phyloP scores from a whole-genome alignment of 2,329 filamentous ascomycete species.

The Clonostachys chloroleuca region DNA sequence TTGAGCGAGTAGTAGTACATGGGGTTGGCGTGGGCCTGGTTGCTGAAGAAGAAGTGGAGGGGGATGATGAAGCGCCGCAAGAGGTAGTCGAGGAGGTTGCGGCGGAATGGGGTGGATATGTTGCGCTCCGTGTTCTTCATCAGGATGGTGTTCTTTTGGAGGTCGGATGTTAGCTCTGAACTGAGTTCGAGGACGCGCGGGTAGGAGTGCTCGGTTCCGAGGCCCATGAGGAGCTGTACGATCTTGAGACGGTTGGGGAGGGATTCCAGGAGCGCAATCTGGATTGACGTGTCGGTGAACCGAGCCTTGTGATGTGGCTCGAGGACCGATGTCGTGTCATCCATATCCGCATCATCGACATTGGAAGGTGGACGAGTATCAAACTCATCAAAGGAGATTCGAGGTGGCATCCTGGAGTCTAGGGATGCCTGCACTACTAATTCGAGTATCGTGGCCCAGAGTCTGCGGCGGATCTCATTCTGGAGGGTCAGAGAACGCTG shows the following conservation, averaged over 20 bases:
- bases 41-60: slow-evolving; percentile 45
- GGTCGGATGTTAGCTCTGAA: slow-evolving; percentile 19
- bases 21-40: slow-evolving; percentile 33
- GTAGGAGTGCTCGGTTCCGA: slow-evolving; percentile 25
- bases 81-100: slow-evolving; percentile 45
- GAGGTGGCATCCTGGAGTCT: slow-evolving; percentile 30
- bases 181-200: slow-evolving; percentile 23
- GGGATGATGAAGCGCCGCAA: slow-evolving; percentile 50
- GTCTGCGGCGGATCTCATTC: slow-evolving; percentile 30
- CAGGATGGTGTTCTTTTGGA: neutral
- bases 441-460: slow-evolving; percentile 38
- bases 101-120: slow-evolving; percentile 24
- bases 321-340: slow-evolving; percentile 8
- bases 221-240: slow-evolving; percentile 23
- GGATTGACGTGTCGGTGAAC: slow-evolving; percentile 23
- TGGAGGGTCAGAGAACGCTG: slow-evolving; percentile 21
- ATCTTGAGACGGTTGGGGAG: slow-evolving; percentile 26
- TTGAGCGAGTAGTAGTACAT: slow-evolving; percentile 45
- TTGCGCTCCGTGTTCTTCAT: slow-evolving; percentile 4
- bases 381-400: slow-evolving; percentile 30
- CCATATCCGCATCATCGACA: slow-evolving; percentile 19
- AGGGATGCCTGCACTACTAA: slow-evolving; percentile 28
- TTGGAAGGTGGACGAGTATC: slow-evolving; percentile 31
- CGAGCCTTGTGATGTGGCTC: neutral
- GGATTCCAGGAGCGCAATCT: slow-evolving; percentile 26